These are phyloP conservation scores for Ogataea parapolymorpha DNA, from an alignment of 805 yeast genomes.

Conservation along the genomic window DNA sequence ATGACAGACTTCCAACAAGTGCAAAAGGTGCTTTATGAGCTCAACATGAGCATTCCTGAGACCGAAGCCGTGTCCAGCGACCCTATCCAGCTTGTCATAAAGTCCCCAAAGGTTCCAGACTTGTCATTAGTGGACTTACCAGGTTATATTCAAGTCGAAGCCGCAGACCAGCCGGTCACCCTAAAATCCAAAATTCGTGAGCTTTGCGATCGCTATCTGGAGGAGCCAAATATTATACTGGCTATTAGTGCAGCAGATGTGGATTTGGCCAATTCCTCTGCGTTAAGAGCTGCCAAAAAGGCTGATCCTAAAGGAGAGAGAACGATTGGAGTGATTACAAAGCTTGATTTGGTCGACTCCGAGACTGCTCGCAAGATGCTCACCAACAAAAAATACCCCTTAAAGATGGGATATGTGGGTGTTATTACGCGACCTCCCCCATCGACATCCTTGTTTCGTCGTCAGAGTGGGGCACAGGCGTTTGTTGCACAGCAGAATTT, in stretches of 20 bases:
- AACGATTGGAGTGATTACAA: conserved; percentile 94
- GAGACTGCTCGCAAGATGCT: conserved; percentile 64
- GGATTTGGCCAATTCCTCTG: conserved; percentile 94
- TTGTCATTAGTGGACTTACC: conserved; percentile 92
- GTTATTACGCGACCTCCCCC: conserved; percentile 80
- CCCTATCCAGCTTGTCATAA: conserved; percentile 88
- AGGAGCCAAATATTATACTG: conserved; percentile 87
- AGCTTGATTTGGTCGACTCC: conserved; percentile 85
- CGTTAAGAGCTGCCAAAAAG: conserved; percentile 80
- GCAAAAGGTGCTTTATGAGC: conserved; percentile 78
- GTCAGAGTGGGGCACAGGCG: conserved; percentile 57
- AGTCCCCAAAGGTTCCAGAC: conserved; percentile 90
- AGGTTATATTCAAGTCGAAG: conserved; percentile 95
- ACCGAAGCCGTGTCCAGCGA: conserved; percentile 85
- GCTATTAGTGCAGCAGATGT: conserved; percentile 98
- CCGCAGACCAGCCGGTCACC: conserved; percentile 90
- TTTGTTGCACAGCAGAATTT: conserved; percentile 65
- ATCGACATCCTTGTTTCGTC: conserved; percentile 44
- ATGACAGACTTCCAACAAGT: conserved; percentile 87
- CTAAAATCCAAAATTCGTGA: conserved; percentile 74
- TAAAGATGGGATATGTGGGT: conserved; percentile 96
- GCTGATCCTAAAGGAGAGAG: conserved; percentile 95
- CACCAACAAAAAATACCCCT: conserved; percentile 78
- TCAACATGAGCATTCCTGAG: conserved; percentile 89
- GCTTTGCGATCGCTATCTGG: conserved; percentile 80